Conservation (phyloP, 2,329 filamentous ascomycete species). For the Cryphonectria parasitica region DNA sequence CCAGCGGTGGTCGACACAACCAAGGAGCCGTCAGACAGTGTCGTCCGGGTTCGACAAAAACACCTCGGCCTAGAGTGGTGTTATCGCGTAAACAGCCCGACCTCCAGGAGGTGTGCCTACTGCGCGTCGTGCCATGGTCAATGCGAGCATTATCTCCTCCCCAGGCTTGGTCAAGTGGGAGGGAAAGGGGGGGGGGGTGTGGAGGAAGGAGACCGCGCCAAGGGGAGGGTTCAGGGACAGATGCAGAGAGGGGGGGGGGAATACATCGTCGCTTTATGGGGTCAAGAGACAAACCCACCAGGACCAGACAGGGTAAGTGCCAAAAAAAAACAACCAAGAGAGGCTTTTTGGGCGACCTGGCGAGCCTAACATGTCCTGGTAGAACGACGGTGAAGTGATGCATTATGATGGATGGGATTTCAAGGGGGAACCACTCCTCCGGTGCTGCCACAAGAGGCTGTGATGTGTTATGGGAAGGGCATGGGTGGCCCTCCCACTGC, state of each 20-base stretch:
- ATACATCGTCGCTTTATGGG: not conserved
- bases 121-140: not conserved
- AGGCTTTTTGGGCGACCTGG: not conserved
- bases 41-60: not conserved
- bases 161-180: not conserved
- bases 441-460: constrained; percentile 6
- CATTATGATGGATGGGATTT: not conserved
- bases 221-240: constrained; percentile 9
- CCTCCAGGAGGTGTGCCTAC: not conserved
- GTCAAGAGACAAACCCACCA: not conserved
- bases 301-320: constrained; percentile 1
- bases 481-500: not conserved
- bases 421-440: constrained; percentile 2
- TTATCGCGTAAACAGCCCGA: not conserved
- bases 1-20: too few relatives aligned
- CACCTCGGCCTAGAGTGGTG: not conserved
- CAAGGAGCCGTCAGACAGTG: too few relatives aligned
- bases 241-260: not conserved
- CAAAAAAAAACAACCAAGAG: not conserved
- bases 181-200: too few relatives aligned
- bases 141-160: constrained; percentile 9
- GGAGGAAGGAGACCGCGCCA: not conserved
- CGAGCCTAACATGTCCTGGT: constrained; percentile 14
- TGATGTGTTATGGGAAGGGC: constrained; percentile 2
- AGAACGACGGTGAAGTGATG: not conserved